Evolutionary conservation across 768 basidiomycete species (phyloP), one percentile per base, ranked within the genome.

Genomic region (Neoboletus subvelutipes): DNA sequence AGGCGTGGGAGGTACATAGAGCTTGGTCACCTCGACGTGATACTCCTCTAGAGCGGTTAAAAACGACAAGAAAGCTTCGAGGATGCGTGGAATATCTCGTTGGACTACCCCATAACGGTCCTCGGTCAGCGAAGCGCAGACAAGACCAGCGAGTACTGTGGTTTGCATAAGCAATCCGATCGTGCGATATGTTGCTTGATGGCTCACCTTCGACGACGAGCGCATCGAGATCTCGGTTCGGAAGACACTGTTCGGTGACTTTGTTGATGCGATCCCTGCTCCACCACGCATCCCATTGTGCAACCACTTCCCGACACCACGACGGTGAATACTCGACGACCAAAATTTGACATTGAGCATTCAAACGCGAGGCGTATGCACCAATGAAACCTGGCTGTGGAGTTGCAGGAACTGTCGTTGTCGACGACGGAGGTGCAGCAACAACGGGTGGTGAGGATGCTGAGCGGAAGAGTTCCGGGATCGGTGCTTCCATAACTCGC

Each of bases 21-120:
- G 61, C 4, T 75, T 71, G 52, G 71, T 73, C 29, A 92, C 69
- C 63, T 87, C 83, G 1, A 63, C 67, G 54, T 84, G 81, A 56
- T 86, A 86, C 31, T 79, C 79, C 61, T 93, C 91, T 20, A 92
- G 70, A 1, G 83, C 87, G 1, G 71, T 67, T 20, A 92, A 77
- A 74, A 87, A 88, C 0, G 80, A 80, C 13, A 88, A 67, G 60
- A 94, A 75, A 0, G 88, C 87, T 69, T 95, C 92, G 3, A 95
- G 69, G 29, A 92, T 84, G 57, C 83, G 85, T 0, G 92, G 88
- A 20, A 92, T 90, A 66, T 94, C 93, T 12, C 88, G 78, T 68
- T 94, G 93, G 13, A 93, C 90, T 34, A 86, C 82, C 22, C 92
- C 92, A 65, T 87, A 93, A 20, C 80, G 78, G 73, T 95, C 92